Conservation (phyloP, 1,284 basidiomycete genomes). For the Puccinia triticina region DNA sequence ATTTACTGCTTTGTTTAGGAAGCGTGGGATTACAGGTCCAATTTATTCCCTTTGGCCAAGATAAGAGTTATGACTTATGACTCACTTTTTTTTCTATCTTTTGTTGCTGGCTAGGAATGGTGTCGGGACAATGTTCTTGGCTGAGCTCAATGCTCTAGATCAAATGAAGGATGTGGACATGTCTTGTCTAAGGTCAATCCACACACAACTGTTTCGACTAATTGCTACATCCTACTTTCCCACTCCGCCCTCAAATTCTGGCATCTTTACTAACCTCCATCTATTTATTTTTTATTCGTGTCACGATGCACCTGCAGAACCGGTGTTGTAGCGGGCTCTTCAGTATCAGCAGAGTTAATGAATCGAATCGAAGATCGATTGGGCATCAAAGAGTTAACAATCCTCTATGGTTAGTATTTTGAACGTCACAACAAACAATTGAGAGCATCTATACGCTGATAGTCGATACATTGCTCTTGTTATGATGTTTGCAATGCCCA, state of each 20-base stretch:
- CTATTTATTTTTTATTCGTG: neutral
- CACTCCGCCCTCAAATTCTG: neutral
- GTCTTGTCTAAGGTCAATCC: conserved; percentile 43
- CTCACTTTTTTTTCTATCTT: neutral
- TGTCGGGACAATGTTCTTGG: conserved; percentile 59
- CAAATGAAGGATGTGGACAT: conserved; percentile 27
- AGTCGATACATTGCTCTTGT: neutral
- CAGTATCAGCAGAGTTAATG: conserved; percentile 52
- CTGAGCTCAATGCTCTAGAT: conserved; percentile 55
- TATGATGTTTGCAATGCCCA: neutral
- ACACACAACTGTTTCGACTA: neutral
- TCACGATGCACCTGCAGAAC: conserved; percentile 18
- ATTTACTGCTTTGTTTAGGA: neutral
- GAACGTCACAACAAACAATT: neutral
- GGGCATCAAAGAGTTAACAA: conserved; percentile 52
- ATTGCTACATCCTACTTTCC: neutral
- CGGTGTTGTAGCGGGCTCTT: conserved; percentile 52
- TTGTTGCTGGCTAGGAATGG: conserved; percentile 55
- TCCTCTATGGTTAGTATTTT: conserved; percentile 51
- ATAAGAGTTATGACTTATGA: neutral
- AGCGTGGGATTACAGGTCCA: neutral
- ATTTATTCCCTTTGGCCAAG: neutral
- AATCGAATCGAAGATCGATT: conserved; percentile 39
- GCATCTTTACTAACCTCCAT: neutral
- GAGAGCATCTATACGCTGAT: neutral